These are phyloP conservation scores for Phytophthora quininea DNA, from an alignment of 352 stramenopile species.

Conservation along the genomic window DNA sequence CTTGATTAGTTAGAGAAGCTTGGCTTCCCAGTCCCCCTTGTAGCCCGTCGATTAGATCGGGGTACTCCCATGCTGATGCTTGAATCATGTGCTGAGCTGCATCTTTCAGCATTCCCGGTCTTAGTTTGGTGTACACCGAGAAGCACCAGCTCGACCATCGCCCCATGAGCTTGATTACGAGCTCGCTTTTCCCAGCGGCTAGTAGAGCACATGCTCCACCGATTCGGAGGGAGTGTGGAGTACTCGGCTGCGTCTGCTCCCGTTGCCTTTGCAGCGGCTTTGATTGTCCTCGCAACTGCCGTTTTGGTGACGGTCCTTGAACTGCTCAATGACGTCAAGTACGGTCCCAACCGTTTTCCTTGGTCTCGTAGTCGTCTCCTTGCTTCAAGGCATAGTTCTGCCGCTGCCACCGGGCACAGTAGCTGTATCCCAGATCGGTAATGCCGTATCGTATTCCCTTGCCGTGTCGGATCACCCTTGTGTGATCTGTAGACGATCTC, in stretches of 20 bases:
- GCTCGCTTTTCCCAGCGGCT: conserved; percentile 29
- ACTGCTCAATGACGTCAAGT: conserved; percentile 6
- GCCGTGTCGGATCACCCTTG: too few species aligned
- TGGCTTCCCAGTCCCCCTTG: too few species aligned
- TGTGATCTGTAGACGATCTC: too few species aligned
- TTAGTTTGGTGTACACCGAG: conserved; percentile 24
- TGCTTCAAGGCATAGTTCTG: not conserved
- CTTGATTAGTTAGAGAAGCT: too few species aligned
- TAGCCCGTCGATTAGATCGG: not conserved
- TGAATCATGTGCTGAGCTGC: conserved; percentile 31
- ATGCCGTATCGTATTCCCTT: too few species aligned
- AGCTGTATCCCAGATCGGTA: too few species aligned
- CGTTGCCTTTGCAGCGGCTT: conserved; percentile 17
- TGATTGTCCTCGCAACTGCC: conserved; percentile 16
- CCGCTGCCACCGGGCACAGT: not conserved
- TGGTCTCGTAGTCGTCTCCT: not conserved
- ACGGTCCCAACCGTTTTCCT: conserved; percentile 7
- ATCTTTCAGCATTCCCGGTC: conserved; percentile 2
- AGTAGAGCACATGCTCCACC: conserved; percentile 29
- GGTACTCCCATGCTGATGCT: conserved; percentile 25
- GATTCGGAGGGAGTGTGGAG: conserved; percentile 27
- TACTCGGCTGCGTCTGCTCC: conserved; percentile 12
- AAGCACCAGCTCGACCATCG: conserved; percentile 37
- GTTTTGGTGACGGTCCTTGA: conserved; percentile 22
- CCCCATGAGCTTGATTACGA: conserved; percentile 28